These are phyloP conservation scores for Quercus agrifolia DNA, from an alignment of 306 rosid species.

Conservation along the genomic window DNA sequence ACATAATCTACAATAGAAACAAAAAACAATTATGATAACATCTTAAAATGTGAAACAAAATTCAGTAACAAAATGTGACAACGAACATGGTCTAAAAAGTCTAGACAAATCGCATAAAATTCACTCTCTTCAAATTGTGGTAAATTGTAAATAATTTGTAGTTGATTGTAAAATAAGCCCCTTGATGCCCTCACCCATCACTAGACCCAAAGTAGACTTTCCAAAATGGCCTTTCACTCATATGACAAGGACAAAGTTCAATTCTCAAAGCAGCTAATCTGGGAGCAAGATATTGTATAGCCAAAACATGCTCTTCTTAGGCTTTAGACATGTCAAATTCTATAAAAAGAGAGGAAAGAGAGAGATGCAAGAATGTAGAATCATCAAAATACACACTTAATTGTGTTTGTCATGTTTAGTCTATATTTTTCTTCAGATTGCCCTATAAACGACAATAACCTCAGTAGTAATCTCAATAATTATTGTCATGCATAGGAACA, in stretches of 20 bases:
- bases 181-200: too few relatives aligned
- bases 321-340: slow-evolving; percentile 83
- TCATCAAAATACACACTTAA: not conserved
- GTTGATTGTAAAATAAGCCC: too few relatives aligned
- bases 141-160: too few relatives aligned
- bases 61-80: too few relatives aligned
- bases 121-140: too few relatives aligned
- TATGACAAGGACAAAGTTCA: slow-evolving; percentile 91
- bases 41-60: too few relatives aligned
- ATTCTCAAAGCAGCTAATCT: slow-evolving; percentile 88
- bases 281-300: slow-evolving; percentile 69
- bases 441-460: slow-evolving; percentile 28
- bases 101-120: too few relatives aligned
- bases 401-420: slow-evolving; percentile 14
- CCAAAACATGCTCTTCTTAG: slow-evolving; percentile 66
- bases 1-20: too few relatives aligned
- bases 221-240: slow-evolving; percentile 94
- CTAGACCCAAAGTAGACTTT: slow-evolving; percentile 67
- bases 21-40: too few relatives aligned
- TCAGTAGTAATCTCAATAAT: slow-evolving; percentile 40
- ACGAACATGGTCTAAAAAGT: too few relatives aligned
- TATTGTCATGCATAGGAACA: slow-evolving; percentile 52
- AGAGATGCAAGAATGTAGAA: slow-evolving; percentile 21
- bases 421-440: slow-evolving; percentile 32
- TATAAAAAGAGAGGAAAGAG: slow-evolving; percentile 24